phyloP scores from a whole-genome alignment of 352 stramenopile genomes.

The Elongisporangium undulatum region DNA sequence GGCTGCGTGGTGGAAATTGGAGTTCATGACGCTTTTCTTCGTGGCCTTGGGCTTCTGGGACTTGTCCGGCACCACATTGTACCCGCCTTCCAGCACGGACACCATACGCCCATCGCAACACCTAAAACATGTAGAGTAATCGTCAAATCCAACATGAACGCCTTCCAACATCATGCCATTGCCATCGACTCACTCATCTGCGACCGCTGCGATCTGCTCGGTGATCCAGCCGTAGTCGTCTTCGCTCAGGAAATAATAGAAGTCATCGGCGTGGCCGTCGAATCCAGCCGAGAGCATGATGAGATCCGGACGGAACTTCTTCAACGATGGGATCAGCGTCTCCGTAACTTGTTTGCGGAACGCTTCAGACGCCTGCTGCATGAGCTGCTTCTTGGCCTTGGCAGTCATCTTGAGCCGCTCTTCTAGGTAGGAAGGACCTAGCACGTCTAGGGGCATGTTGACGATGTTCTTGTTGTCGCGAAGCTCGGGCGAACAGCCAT shows the following conservation, averaged over 20 bases:
- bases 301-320: slow-evolving; percentile 46
- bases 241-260: slow-evolving; percentile 72
- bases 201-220: slow-evolving; percentile 81
- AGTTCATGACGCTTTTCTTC: slow-evolving; percentile 28
- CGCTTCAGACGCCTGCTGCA: slow-evolving; percentile 36
- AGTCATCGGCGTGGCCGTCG: slow-evolving; percentile 59
- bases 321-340: slow-evolving; percentile 42
- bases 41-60: slow-evolving; percentile 30
- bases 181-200: slow-evolving; percentile 79
- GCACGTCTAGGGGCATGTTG: slow-evolving; percentile 46
- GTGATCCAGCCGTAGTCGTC: slow-evolving; percentile 88
- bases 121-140: slow-evolving; percentile 13
- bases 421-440: slow-evolving; percentile 53
- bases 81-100: slow-evolving; percentile 94
- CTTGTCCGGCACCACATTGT: slow-evolving; percentile 66
- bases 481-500: slow-evolving; percentile 46
- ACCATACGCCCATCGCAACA: slow-evolving; percentile 92
- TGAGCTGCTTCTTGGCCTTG: slow-evolving; percentile 47
- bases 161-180: neutral
- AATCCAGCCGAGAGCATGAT: slow-evolving; percentile 72
- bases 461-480: slow-evolving; percentile 40
- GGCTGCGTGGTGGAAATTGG: slow-evolving; percentile 46
- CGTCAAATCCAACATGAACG: neutral
- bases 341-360: slow-evolving; percentile 42
- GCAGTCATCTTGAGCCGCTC: slow-evolving; percentile 45